These are phyloP conservation scores for Puccinia hordei DNA, from an alignment of 1,284 basidiomycete species.

Conservation along the genomic window DNA sequence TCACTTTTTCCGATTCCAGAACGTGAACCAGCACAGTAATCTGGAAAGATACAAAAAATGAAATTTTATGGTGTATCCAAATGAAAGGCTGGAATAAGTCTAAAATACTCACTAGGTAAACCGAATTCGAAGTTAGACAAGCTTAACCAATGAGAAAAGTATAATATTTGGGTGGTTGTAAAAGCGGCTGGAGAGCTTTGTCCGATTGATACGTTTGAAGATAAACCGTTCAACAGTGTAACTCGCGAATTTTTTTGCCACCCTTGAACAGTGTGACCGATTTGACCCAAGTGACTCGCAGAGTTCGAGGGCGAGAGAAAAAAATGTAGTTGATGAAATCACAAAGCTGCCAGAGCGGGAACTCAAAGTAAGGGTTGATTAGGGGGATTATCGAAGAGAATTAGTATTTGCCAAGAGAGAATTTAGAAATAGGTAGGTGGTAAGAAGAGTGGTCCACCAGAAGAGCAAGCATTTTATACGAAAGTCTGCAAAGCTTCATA, in stretches of 20 bases:
- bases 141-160: not conserved
- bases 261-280: not conserved
- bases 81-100: too few relatives aligned
- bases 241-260: not conserved
- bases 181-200: not conserved
- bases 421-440: not conserved
- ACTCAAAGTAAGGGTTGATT: not conserved
- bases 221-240: not conserved
- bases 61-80: not conserved
- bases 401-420: not conserved
- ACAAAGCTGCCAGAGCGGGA: not conserved
- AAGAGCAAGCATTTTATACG: not conserved
- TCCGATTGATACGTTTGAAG: not conserved
- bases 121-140: not conserved
- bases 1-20: slow-evolving; percentile 1
- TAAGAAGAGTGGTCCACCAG: not conserved
- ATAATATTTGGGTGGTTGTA: not conserved
- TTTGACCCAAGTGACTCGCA: slow-evolving; percentile 1
- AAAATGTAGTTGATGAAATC: not conserved
- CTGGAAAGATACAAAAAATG: not conserved
- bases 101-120: not conserved
- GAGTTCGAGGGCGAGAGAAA: not conserved
- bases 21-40: not conserved
- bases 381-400: not conserved
- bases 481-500: not conserved